Evolutionary conservation across 768 basidiomycete species (phyloP).

Genomic region (Leccinum ochraceum): DNA sequence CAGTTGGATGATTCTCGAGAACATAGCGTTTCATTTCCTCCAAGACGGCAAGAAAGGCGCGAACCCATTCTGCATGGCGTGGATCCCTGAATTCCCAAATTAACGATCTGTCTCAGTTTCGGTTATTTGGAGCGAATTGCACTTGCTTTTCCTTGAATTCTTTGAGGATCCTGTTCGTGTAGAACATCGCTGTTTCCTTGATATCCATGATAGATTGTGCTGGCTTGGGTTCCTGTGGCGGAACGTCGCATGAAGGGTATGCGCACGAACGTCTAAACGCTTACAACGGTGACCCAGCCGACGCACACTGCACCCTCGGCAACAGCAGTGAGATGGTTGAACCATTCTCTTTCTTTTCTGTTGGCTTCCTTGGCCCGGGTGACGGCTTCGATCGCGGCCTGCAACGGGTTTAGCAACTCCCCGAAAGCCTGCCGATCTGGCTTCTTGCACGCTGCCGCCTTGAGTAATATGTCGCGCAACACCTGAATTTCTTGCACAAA

Average conservation of each 20-base stretch:
- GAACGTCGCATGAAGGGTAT: not conserved
- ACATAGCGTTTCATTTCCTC: conserved; percentile 84
- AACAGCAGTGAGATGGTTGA: conserved; percentile 76
- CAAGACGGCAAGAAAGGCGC: conserved; percentile 63
- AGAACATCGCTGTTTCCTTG: conserved; percentile 87
- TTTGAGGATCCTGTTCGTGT: conserved; percentile 86
- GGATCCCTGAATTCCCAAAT: conserved; percentile 59
- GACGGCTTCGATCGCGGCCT: conserved; percentile 71
- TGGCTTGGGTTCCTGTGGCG: conserved; percentile 67
- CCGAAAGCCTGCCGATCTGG: conserved; percentile 64
- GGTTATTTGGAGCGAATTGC: not conserved
- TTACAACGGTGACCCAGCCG: conserved; percentile 86
- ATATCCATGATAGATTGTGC: conserved; percentile 76
- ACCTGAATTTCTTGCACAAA: conserved; percentile 67
- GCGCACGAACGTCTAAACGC: conserved; percentile 29
- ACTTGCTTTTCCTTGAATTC: conserved; percentile 91
- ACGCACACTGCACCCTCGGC: conserved; percentile 79
- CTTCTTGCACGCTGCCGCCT: conserved; percentile 75
- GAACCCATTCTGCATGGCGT: conserved; percentile 89
- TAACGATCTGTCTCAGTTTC: conserved; percentile 4
- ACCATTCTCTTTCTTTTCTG: conserved; percentile 79
- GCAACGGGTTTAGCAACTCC: conserved; percentile 65
- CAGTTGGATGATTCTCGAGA: conserved; percentile 82
- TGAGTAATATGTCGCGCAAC: conserved; percentile 66
- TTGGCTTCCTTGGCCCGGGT: conserved; percentile 81